These are phyloP conservation scores for Hanseniaspora sp. DNA, from an alignment of 1,139 yeast genomes.

Conservation along the genomic window DNA sequence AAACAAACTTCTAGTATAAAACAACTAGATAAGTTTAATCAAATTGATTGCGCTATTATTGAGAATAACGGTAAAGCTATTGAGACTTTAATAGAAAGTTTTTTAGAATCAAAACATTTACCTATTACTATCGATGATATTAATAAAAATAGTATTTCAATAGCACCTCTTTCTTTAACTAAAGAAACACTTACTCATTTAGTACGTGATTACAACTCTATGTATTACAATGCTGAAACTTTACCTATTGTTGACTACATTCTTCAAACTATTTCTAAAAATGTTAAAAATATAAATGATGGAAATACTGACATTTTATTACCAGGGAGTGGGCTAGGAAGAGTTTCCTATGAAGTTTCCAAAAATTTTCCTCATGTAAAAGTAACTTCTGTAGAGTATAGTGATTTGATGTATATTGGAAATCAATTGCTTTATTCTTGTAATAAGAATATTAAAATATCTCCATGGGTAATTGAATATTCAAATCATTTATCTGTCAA, in stretches of 20 bases:
- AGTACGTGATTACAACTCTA: constrained; percentile 60
- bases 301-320: constrained; percentile 42
- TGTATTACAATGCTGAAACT: constrained; percentile 37
- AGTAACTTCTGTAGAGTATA: constrained; percentile 62
- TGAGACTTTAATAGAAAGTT: background rate
- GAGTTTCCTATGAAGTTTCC: constrained; percentile 56
- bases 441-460: constrained; percentile 28
- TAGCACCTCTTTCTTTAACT: constrained; percentile 40
- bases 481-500: constrained; percentile 49
- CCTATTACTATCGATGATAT: background rate
- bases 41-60: background rate
- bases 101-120: background rate
- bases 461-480: constrained; percentile 62
- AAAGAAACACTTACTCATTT: constrained; percentile 64
- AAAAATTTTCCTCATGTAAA: constrained; percentile 29
- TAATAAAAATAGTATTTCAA: background rate
- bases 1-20: background rate
- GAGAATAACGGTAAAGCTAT: background rate
- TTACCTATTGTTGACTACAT: constrained; percentile 45
- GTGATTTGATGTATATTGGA: constrained; percentile 57
- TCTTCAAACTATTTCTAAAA: constrained; percentile 25
- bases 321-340: constrained; percentile 75
- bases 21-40: constrained; percentile 6
- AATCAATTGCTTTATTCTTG: constrained; percentile 43
- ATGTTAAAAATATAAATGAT: constrained; percentile 27